A percentile compares a stretch with the other conserved stretches of the same genome.
phyloP scores from a whole-genome alignment of 352 stramenopile genomes.

The Globisporangium iwayamae region DNA sequence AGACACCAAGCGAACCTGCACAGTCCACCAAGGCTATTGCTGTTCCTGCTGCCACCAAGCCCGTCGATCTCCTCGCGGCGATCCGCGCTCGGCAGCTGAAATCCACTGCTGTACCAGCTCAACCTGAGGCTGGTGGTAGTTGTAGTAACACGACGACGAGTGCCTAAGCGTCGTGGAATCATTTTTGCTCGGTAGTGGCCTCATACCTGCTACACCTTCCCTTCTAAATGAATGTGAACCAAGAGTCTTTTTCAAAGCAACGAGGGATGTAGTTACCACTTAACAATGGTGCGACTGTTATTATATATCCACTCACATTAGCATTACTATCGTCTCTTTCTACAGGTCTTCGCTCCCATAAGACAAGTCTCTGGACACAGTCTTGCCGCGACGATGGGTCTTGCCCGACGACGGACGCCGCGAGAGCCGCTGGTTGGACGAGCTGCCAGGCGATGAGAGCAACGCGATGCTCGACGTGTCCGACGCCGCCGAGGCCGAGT shows the following conservation, averaged over 20 bases:
- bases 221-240: neutral
- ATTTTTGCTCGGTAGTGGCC: neutral
- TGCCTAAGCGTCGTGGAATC: neutral
- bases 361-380: neutral
- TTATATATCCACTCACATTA: neutral
- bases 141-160: neutral
- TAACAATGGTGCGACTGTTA: neutral
- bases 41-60: neutral
- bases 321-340: neutral
- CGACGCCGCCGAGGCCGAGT: conserved; percentile 44
- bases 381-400: neutral
- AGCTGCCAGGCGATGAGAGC: conserved; percentile 38
- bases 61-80: conserved; percentile 54
- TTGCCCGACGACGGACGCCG: conserved; percentile 4
- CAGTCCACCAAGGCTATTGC: conserved; percentile 4
- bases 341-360: conserved; percentile 5
- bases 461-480: conserved; percentile 60
- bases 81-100: conserved; percentile 49
- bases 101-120: neutral
- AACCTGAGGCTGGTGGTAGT: neutral
- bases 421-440: conserved; percentile 14
- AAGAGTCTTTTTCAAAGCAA: neutral
- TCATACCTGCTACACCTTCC: neutral
- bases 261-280: neutral
- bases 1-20: neutral